These are phyloP conservation scores for Taxillus chinensis DNA, from an alignment of 164 flowering plant genomes.

Conservation along the genomic window DNA sequence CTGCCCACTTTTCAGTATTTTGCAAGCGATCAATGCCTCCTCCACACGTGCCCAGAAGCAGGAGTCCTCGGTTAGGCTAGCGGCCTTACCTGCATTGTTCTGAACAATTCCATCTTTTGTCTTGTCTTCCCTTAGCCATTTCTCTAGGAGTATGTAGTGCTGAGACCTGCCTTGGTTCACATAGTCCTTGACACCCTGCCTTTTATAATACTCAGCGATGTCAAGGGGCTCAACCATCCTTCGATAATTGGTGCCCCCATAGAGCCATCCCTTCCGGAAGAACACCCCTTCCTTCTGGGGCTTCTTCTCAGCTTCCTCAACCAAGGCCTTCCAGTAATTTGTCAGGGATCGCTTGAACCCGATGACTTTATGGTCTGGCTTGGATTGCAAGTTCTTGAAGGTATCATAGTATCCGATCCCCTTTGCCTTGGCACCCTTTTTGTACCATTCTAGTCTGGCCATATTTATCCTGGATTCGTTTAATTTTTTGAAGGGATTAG, in stretches of 20 bases:
- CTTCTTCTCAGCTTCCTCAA: constrained; percentile 22
- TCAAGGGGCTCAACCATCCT: constrained; percentile 50
- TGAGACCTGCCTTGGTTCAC: constrained; percentile 12
- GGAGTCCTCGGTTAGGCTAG: constrained; percentile 35
- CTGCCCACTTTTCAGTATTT: constrained; percentile 7
- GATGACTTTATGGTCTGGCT: constrained; percentile 8
- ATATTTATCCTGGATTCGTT: constrained; percentile 20
- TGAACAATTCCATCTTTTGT: neutral
- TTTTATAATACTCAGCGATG: constrained; percentile 33
- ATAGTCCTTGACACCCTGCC: constrained; percentile 14
- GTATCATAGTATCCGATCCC: constrained; percentile 38
- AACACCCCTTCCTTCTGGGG: constrained; percentile 22
- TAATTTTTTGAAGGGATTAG: constrained; percentile 19
- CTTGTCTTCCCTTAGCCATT: constrained; percentile 21
- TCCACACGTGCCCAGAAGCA: constrained; percentile 50
- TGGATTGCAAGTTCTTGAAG: constrained; percentile 9
- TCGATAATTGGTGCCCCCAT: constrained; percentile 32
- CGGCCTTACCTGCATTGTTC: constrained; percentile 3
- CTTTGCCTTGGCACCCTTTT: constrained; percentile 14
- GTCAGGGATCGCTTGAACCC: constrained; percentile 15
- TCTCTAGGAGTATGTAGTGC: constrained; percentile 29
- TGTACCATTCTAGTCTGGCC: constrained; percentile 42
- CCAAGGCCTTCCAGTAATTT: constrained; percentile 30
- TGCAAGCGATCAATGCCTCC: constrained; percentile 26
- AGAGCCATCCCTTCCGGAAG: constrained; percentile 21